phyloP scores from a whole-genome alignment of 164 flowering plant genomes.

The Dillenia suffruticosa region DNA sequence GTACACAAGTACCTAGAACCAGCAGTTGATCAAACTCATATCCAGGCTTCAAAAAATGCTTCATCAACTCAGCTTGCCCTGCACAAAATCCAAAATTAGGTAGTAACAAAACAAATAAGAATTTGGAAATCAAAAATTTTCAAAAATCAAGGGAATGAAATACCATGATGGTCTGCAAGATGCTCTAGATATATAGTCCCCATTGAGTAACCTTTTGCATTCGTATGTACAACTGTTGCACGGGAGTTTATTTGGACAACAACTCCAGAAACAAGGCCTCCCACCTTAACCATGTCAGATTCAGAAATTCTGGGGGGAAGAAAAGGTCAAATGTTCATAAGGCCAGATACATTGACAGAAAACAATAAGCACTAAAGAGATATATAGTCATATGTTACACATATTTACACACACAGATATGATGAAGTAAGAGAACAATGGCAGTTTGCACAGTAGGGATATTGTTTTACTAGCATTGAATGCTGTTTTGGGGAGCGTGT shows the following conservation, averaged over 20 bases:
- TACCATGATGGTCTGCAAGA: constrained; percentile 85
- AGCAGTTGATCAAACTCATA: constrained; percentile 67
- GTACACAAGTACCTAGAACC: constrained; percentile 57
- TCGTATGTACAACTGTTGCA: constrained; percentile 48
- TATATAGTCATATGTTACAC: too few relatives aligned
- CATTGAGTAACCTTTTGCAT: constrained; percentile 38
- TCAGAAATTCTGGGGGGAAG: constrained; percentile 36
- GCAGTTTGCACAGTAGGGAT: too few relatives aligned
- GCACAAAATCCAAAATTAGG: constrained; percentile 11
- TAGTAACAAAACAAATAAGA: constrained; percentile 1
- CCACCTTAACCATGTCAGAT: constrained; percentile 53
- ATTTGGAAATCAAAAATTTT: neutral
- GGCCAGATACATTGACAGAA: too few relatives aligned
- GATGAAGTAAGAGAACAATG: too few relatives aligned
- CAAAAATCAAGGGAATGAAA: neutral
- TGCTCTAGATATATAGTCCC: constrained; percentile 77
- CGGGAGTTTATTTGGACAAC: constrained; percentile 55
- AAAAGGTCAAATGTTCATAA: too few relatives aligned
- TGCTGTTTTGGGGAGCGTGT: too few relatives aligned
- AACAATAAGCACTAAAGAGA: too few relatives aligned
- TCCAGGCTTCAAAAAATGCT: constrained; percentile 75
- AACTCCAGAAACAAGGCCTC: constrained; percentile 75
- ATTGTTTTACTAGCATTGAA: too few relatives aligned
- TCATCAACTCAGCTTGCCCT: constrained; percentile 66
- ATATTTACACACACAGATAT: too few relatives aligned